phyloP scores from a whole-genome alignment of 1,284 basidiomycete species.

The Tylopilus sp. region DNA sequence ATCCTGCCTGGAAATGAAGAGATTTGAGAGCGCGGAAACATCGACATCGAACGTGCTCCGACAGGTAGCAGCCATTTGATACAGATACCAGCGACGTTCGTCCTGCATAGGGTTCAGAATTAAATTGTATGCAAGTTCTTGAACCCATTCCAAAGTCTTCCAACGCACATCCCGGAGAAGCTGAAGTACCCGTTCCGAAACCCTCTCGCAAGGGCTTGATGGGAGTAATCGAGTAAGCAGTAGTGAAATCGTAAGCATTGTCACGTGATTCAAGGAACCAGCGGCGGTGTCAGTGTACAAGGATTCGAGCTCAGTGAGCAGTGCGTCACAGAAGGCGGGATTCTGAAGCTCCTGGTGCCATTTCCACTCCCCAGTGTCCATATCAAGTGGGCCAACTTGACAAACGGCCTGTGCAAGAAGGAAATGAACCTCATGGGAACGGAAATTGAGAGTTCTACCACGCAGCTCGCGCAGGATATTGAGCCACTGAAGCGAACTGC shows the following conservation, averaged over 20 bases:
- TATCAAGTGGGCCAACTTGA: slow-evolving; percentile 49
- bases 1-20: slow-evolving; percentile 39
- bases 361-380: slow-evolving; percentile 17
- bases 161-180: slow-evolving; percentile 45
- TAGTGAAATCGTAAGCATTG: slow-evolving; percentile 46
- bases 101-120: slow-evolving; percentile 22
- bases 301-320: slow-evolving; percentile 45
- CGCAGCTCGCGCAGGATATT: slow-evolving; percentile 58
- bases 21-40: slow-evolving; percentile 10
- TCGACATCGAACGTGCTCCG: slow-evolving; percentile 54
- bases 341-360: slow-evolving; percentile 47
- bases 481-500: slow-evolving; percentile 57
- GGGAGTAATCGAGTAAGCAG: slow-evolving; percentile 48
- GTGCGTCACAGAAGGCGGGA: slow-evolving; percentile 41
- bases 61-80: slow-evolving; percentile 50
- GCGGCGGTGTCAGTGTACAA: slow-evolving; percentile 40
- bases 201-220: slow-evolving; percentile 21
- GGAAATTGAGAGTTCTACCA: slow-evolving; percentile 48
- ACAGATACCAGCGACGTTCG: too few relatives aligned
- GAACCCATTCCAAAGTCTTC: slow-evolving; percentile 50
- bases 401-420: slow-evolving; percentile 52
- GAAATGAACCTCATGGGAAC: slow-evolving; percentile 48
- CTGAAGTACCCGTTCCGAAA: slow-evolving; percentile 18
- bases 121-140: slow-evolving; percentile 39
- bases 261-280: slow-evolving; percentile 52